A percentile compares a stretch with the other conserved stretches of the same genome.
These are phyloP conservation scores for Acanthamoeba polyphaga DNA, from an alignment of 208 protist genomes.

Conservation along the genomic window DNA sequence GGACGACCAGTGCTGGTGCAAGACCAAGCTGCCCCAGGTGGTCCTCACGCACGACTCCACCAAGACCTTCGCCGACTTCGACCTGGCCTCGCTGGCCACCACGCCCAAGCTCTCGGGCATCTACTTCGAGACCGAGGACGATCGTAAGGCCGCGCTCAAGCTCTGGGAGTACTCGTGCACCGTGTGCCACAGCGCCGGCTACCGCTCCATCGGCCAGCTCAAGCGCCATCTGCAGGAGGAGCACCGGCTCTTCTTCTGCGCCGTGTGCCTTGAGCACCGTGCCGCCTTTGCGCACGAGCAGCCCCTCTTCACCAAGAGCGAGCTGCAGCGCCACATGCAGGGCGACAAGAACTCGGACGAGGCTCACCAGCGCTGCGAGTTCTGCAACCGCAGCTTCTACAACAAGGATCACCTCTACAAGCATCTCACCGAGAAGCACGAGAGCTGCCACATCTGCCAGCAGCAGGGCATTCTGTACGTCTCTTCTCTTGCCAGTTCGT, in stretches of 20 bases:
- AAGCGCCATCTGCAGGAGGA: conserved; percentile 23
- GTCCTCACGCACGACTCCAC: conserved; percentile 6
- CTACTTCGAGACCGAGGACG: not conserved
- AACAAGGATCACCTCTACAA: conserved; percentile 66
- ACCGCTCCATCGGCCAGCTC: not conserved
- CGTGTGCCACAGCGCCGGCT: conserved; percentile 11
- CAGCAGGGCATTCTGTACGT: conserved; percentile 17
- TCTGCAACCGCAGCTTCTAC: conserved; percentile 39
- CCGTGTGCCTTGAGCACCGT: conserved; percentile 24
- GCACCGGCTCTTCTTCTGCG: conserved; percentile 1
- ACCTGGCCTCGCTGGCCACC: not conserved
- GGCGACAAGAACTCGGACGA: conserved; percentile 3
- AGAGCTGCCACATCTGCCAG: conserved; percentile 61
- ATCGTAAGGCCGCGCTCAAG: not conserved
- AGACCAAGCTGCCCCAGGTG: not conserved
- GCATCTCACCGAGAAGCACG: conserved; percentile 33
- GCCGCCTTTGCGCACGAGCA: conserved; percentile 20
- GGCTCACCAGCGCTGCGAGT: conserved; percentile 50
- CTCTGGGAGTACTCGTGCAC: conserved; percentile 41
- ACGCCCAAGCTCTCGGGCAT: not conserved
- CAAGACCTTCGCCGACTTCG: not conserved
- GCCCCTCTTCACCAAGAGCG: not conserved
- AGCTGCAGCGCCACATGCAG: conserved; percentile 15
- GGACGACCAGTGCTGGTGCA: not conserved
- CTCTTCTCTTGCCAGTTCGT: not conserved